Base-by-base conservation (phyloP, 176 grass and related monocot species). In the Triticum monococcum region DNA sequence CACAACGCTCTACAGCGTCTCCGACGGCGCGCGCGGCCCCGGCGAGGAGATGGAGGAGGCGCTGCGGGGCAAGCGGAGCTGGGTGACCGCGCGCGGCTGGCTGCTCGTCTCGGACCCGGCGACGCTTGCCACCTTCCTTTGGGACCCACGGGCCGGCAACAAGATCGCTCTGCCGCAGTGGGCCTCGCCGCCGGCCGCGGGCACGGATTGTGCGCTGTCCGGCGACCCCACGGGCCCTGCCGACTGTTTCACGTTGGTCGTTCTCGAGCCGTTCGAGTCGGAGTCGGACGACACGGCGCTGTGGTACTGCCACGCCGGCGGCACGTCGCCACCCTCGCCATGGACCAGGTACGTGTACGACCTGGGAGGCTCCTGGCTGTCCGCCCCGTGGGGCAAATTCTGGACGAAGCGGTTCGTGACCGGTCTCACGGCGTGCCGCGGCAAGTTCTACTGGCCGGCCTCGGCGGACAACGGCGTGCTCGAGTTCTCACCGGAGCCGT, bases 241-340 rank as follows among this genome's bases (percentile, higher is more conserved):
- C 61, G 63, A 9, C 23, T 17, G 32, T 0, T 71, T 31, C 84
- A 79, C 75, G n/a, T 46, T 86, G n/a, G 63, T 86, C 32, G 33
- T 79, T 1, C 26, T 37, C 4, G 84, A 86, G 9, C 33, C 75
- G 31, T 57, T 57, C 17, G 18, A 20, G 54, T 57, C 54, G 54
- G 17, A 57, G 54, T 14, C 28, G 11, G 7, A 54, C 11, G 75
- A 64, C 45, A 26, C 45, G 20, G 61, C 66, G 14, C 62, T 85
- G 12, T 78, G 83, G 83, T 68, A 56, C 72, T 85, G 83, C 83
- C 72, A 68, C 83, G 45, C 4, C 73, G 26, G 23, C 10, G 60
- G 40, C 28, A 64, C 56, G 31, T 79, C 30, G 2, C 4, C 1
- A 2, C 25, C 25, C 4, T 32, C 77, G 11, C n/a, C 35, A 6